Conservation (phyloP, 257 asterid species). For the Verbascum thapsus region DNA sequence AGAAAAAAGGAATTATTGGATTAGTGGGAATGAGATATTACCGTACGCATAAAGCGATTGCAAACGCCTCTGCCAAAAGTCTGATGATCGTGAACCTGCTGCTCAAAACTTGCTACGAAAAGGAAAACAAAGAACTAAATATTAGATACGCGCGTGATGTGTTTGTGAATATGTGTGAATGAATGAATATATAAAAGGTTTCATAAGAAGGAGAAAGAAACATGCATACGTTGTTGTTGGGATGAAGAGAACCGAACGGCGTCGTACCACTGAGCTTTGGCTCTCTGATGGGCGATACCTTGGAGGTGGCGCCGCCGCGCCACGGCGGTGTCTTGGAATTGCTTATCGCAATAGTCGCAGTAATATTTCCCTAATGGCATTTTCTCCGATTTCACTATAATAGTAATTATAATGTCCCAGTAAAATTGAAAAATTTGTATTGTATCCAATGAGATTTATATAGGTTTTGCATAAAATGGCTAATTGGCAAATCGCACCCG, state of each 20-base stretch:
- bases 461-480: too few species aligned
- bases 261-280: constrained; percentile 93
- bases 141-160: constrained; percentile 7
- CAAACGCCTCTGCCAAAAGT: constrained; percentile 66
- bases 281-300: constrained; percentile 85
- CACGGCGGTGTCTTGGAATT: constrained; percentile 77
- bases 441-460: background rate
- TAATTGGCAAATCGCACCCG: too few species aligned
- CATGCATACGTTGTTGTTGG: constrained; percentile 29
- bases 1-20: background rate
- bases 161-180: background rate
- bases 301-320: constrained; percentile 91
- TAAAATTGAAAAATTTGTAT: too few species aligned
- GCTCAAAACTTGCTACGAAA: constrained; percentile 35
- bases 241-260: constrained; percentile 52
- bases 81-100: constrained; percentile 46
- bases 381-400: constrained; percentile 6
- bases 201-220: too few species aligned
- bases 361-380: constrained; percentile 84
- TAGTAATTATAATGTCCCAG: too few species aligned
- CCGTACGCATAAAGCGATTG: constrained; percentile 84
- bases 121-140: background rate
- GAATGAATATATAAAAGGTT: too few species aligned
- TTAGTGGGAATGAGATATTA: constrained; percentile 27
- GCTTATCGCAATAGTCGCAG: constrained; percentile 94